A percentile compares a stretch with the other conserved stretches of the same genome.
Conservation (phyloP, 73 alveolate species). For the Symbiodinium natans region DNA sequence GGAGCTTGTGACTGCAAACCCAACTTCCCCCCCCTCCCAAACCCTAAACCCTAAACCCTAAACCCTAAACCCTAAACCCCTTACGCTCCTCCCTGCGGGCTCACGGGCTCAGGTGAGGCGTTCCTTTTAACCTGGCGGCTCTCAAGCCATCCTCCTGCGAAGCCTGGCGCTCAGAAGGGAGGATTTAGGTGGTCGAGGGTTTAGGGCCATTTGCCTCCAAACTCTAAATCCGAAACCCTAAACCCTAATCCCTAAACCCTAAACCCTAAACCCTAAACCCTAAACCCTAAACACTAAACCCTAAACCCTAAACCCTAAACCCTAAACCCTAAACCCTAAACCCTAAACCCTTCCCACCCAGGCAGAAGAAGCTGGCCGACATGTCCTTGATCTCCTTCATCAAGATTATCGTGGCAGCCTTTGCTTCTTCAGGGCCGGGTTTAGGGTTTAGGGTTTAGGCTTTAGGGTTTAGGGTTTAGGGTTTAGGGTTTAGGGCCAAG, state of each 20-base stretch:
- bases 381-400: slow-evolving; percentile 97
- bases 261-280: too few relatives aligned
- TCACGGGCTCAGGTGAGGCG: slow-evolving; percentile 94
- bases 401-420: slow-evolving; percentile 95
- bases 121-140: slow-evolving; percentile 97
- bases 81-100: too few relatives aligned
- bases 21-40: background rate
- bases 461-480: too few relatives aligned
- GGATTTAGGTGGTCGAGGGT: background rate
- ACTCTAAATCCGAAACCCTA: background rate
- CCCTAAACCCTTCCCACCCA: too few relatives aligned
- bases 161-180: slow-evolving; percentile 1
- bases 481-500: too few relatives aligned
- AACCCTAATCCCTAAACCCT: too few relatives aligned
- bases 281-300: background rate
- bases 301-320: background rate
- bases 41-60: background rate
- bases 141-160: slow-evolving; percentile 92
- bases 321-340: too few relatives aligned
- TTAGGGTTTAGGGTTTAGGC: too few relatives aligned
- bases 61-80: background rate
- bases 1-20: too few relatives aligned
- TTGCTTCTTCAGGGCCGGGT: too few relatives aligned
- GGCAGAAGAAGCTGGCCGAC: slow-evolving; percentile 96
- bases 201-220: background rate